Conservation (phyloP, 495 filamentous ascomycete genomes). For the Melanomma pulvis-pyrius region DNA sequence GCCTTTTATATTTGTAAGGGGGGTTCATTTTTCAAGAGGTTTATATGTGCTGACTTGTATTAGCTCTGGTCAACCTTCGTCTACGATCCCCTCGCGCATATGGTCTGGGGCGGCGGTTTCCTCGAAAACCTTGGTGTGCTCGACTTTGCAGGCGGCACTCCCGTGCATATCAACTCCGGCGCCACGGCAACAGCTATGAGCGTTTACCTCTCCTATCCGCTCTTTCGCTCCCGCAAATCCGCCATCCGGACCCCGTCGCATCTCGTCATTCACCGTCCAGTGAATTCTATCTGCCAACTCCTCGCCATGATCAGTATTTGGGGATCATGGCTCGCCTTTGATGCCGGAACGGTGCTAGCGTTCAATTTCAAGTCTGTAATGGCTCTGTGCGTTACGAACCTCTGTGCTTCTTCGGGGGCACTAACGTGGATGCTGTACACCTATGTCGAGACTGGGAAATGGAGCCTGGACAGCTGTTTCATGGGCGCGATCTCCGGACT, state of each 20-base stretch:
- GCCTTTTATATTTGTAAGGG: conserved; percentile 43
- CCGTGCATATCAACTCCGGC: conserved; percentile 54
- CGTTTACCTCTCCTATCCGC: conserved; percentile 51
- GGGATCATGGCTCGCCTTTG: conserved; percentile 44
- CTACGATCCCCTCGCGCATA: conserved; percentile 51
- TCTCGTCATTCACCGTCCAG: conserved; percentile 52
- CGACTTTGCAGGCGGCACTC: conserved; percentile 54
- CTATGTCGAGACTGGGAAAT: conserved; percentile 52
- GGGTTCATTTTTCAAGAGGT: no score
- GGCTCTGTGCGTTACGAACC: conserved; percentile 54
- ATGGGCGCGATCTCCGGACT: conserved; percentile 56
- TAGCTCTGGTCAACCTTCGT: conserved; percentile 54
- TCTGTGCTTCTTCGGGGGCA: conserved; percentile 52
- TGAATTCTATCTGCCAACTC: conserved; percentile 52
- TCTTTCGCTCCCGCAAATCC: conserved; percentile 49
- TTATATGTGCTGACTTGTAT: no score
- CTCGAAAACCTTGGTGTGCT: conserved; percentile 47
- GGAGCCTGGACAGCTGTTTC: conserved; percentile 54
- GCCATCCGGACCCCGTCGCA: conserved; percentile 48
- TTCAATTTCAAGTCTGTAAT: conserved; percentile 53
- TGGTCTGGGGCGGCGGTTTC: conserved; percentile 52
- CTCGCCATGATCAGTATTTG: conserved; percentile 42
- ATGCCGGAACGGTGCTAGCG: conserved; percentile 52
- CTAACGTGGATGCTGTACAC: conserved; percentile 55
- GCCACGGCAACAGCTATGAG: conserved; percentile 50